Evolutionary conservation across 2,329 filamentous ascomycete genomes (phyloP), one percentile per base, ranked within the genome.

Genomic region (Lachnellula subtilissima): DNA sequence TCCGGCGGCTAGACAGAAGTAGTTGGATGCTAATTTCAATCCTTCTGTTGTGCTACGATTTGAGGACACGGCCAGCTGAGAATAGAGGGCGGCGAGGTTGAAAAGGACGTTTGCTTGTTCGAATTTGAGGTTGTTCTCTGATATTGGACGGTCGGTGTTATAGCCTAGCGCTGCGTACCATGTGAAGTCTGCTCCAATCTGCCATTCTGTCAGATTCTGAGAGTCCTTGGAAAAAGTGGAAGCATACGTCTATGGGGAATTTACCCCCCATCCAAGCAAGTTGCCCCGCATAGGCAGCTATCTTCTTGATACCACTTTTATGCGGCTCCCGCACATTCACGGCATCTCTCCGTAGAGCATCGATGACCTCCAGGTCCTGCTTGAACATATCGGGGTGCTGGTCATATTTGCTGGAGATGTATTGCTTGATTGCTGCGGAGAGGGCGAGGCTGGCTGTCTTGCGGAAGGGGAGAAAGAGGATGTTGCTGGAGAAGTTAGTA

Each of bases 401-500:
- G 73, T 97, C 93, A 86, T 97, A 97, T 80, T 97, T 97, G 73
- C 85, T 87, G 59, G 91, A 96, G 69, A 99, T 97, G 76, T 99
- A 97, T 71, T 94, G 87, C 62, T 89, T 91, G 71, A 99, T 91
- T 50, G 91, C 88, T 59, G 84, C 79, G 54, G 89, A 88, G 59
- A 97, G 81, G 57, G 87, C 88, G 42, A 96, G 79, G 55, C 87
- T 81, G 61, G 88, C 85, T 51, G 91, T 93, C 70, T 87, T 89
- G 66, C 93, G 90, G 74, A 97, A 97, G 8, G 93, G 92, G 36
- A 71, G 52, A 53, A 63, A 70, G 57, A 71, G 65, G 47, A 70
- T 70, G 54, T 69, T 70, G 60, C 68, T 70, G 36, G 11, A 14
- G 15, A 23, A 15, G 23, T 60, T 56, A 57, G 47, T 42, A 15